phyloP scores from a whole-genome alignment of 768 basidiomycete species.

The Tricholoma sp. region DNA sequence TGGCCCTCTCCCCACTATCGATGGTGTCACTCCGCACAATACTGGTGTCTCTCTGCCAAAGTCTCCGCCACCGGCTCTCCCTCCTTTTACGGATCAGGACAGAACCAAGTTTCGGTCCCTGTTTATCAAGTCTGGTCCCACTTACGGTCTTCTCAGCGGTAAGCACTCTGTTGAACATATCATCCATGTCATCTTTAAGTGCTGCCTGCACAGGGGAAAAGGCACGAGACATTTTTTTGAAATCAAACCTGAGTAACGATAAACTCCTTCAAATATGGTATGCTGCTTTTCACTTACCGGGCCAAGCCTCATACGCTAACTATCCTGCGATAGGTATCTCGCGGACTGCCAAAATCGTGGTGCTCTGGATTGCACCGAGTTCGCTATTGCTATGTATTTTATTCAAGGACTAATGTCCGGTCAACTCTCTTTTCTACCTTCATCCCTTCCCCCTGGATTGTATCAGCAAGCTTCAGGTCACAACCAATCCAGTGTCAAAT shows the following conservation, averaged over 20 bases:
- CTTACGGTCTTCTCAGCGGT: constrained; percentile 78
- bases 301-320: constrained; percentile 3
- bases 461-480: constrained; percentile 74
- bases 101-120: constrained; percentile 77
- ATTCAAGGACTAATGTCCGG: constrained; percentile 90
- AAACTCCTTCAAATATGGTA: constrained; percentile 92
- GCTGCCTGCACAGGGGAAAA: constrained; percentile 57
- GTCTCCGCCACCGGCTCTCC: constrained; percentile 58
- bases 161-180: constrained; percentile 17
- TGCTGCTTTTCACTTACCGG: constrained; percentile 15
- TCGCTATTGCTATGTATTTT: constrained; percentile 93
- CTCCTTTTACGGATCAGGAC: constrained; percentile 74
- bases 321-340: constrained; percentile 57
- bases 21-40: constrained; percentile 57
- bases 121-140: constrained; percentile 67
- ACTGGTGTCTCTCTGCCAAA: constrained; percentile 57
- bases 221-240: constrained; percentile 86
- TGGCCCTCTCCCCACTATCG: constrained; percentile 78
- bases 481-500: constrained; percentile 29
- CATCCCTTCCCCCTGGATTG: constrained; percentile 73
- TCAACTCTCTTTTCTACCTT: constrained; percentile 65
- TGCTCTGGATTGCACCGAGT: constrained; percentile 82
- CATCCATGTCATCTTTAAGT: background rate
- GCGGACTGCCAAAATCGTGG: constrained; percentile 95
- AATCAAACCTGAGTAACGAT: constrained; percentile 82